A percentile compares a stretch with the other conserved stretches of the same genome.
Evolutionary conservation across 164 flowering plant species (phyloP).

Genomic region (Umbellularia californica): DNA sequence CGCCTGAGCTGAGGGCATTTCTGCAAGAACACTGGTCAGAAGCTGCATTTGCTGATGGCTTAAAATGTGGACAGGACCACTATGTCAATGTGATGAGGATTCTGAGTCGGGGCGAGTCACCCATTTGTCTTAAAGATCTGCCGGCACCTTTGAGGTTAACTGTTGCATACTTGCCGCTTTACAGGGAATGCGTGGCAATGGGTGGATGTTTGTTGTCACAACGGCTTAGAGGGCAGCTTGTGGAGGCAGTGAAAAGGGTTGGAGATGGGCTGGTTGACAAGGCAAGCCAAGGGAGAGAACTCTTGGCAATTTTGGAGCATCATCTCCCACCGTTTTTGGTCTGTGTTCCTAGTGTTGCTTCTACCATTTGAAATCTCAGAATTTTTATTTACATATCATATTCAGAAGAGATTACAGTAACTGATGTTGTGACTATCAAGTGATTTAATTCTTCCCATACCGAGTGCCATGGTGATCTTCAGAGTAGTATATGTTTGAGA

Average conservation of each 20-base stretch:
- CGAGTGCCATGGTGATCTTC: slow-evolving; percentile 3
- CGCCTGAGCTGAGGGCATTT: slow-evolving; percentile 64
- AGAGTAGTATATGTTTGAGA: not conserved
- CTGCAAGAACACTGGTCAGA: slow-evolving; percentile 83
- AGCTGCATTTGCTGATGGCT: slow-evolving; percentile 62
- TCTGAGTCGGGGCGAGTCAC: slow-evolving; percentile 56
- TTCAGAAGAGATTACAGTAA: not conserved
- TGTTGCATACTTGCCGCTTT: slow-evolving; percentile 72
- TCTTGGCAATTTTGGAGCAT: slow-evolving; percentile 69
- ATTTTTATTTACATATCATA: slow-evolving; percentile 10
- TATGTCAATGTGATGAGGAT: slow-evolving; percentile 58
- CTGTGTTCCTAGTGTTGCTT: slow-evolving; percentile 16
- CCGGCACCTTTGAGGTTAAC: slow-evolving; percentile 68
- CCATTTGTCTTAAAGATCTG: slow-evolving; percentile 59
- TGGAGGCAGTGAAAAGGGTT: slow-evolving; percentile 74
- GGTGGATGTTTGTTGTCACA: slow-evolving; percentile 70
- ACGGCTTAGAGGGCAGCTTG: slow-evolving; percentile 73
- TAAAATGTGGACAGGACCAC: slow-evolving; percentile 55
- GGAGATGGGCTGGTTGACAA: slow-evolving; percentile 40
- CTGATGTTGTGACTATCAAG: slow-evolving; percentile 4
- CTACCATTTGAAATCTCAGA: not conserved
- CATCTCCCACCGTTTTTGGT: slow-evolving; percentile 79
- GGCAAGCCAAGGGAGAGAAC: slow-evolving; percentile 46
- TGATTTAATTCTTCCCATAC: slow-evolving; percentile 6
- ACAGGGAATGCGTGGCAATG: slow-evolving; percentile 59